Evolutionary conservation across 768 basidiomycete species (phyloP).

Genomic region (Coprinellus micaceus): DNA sequence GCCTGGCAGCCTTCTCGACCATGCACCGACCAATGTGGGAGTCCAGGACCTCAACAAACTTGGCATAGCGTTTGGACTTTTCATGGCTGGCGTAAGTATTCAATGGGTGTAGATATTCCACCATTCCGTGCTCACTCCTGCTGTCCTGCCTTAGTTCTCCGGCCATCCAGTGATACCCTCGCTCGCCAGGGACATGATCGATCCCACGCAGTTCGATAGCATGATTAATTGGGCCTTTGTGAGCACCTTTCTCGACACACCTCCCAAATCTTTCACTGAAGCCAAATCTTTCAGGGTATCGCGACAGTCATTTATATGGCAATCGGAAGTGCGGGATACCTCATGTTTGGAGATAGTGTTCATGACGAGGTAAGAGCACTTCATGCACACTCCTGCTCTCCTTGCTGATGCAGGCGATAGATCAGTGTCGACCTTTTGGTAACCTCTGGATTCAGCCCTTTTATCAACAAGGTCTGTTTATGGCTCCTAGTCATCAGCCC

Average conservation of each 20-base stretch:
- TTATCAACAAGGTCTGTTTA: constrained; percentile 68
- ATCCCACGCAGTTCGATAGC: constrained; percentile 72
- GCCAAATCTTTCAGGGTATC: constrained; percentile 39
- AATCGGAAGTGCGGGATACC: constrained; percentile 79
- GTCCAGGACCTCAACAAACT: constrained; percentile 54
- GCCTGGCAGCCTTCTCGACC: constrained; percentile 80
- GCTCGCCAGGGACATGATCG: constrained; percentile 83
- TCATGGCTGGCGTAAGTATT: constrained; percentile 82
- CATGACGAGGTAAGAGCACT: constrained; percentile 67
- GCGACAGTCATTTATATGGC: constrained; percentile 62
- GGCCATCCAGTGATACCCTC: constrained; percentile 93
- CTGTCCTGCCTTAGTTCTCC: constrained; percentile 53
- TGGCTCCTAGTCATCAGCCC: constrained; percentile 86
- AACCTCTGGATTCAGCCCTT: constrained; percentile 67
- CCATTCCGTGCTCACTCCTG: too few species aligned
- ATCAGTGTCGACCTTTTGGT: constrained; percentile 79
- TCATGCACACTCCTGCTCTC: neutral
- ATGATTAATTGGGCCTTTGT: constrained; percentile 90
- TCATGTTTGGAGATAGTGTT: constrained; percentile 84
- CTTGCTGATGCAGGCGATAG: constrained; percentile 31
- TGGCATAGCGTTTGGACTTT: constrained; percentile 80
- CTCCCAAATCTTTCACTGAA: constrained; percentile 26
- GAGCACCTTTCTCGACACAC: constrained; percentile 24
- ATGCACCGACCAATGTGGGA: constrained; percentile 62
- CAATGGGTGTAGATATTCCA: too few species aligned